phyloP scores from a whole-genome alignment of 345 rosid species.

The Eucalyptus virginea region DNA sequence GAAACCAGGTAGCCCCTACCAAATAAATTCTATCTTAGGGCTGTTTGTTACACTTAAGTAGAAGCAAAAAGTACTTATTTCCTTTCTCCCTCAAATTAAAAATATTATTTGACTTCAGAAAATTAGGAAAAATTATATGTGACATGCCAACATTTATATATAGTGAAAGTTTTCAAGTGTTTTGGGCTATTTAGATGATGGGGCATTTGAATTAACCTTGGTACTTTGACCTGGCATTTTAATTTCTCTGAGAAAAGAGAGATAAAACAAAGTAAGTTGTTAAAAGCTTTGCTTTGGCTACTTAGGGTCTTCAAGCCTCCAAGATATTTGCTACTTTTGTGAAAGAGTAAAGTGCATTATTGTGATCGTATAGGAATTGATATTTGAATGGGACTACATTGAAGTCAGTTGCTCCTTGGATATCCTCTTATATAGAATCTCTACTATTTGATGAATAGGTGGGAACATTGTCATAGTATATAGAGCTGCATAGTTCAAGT shows the following conservation, averaged over 20 bases:
- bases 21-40: not conserved
- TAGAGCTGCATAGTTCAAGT: not conserved
- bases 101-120: not conserved
- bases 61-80: not conserved
- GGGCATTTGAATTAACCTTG: not conserved
- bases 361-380: not conserved
- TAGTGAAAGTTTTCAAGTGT: not conserved
- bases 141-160: not conserved
- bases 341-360: not conserved
- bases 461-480: not conserved
- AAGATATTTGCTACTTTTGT: not conserved
- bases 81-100: not conserved
- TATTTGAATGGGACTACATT: not conserved
- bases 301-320: not conserved
- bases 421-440: not conserved
- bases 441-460: not conserved
- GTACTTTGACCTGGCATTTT: not conserved
- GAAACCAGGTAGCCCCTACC: conserved; percentile 45
- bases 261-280: not conserved
- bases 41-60: not conserved
- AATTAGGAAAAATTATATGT: not conserved
- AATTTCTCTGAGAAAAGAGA: not conserved
- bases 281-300: not conserved
- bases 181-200: not conserved
- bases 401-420: not conserved